A percentile compares a stretch with the other conserved stretches of the same genome.
These are phyloP conservation scores for Aspergillus sp. DNA, from an alignment of 2,329 filamentous ascomycete species.

Conservation along the genomic window DNA sequence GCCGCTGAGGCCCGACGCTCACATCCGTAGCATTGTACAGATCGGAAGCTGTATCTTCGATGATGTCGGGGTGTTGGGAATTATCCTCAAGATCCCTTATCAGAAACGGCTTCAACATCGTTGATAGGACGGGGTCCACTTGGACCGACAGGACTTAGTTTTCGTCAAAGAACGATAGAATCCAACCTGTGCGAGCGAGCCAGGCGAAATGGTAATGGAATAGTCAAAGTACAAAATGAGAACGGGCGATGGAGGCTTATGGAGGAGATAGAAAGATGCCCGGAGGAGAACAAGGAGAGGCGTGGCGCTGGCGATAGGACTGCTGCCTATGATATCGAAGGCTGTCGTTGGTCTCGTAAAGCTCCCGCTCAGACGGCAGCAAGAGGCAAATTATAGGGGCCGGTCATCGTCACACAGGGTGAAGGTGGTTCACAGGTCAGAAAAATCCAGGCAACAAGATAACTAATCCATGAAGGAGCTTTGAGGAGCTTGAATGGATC, in stretches of 20 bases:
- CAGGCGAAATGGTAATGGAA: background rate
- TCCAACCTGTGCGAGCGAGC: background rate
- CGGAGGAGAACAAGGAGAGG: background rate
- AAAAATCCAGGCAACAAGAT: constrained; percentile 16
- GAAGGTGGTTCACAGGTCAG: background rate
- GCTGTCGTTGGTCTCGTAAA: constrained; percentile 8
- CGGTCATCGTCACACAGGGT: constrained; percentile 4
- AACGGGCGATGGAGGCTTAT: background rate
- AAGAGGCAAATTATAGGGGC: constrained; percentile 6
- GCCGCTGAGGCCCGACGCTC: constrained; percentile 1
- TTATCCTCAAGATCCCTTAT: constrained; percentile 37
- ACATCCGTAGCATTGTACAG: constrained; percentile 2
- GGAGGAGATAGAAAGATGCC: background rate
- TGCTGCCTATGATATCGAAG: constrained; percentile 16
- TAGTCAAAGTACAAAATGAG: background rate
- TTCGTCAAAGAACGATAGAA: background rate
- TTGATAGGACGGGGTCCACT: constrained; percentile 15
- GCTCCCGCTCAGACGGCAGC: constrained; percentile 10
- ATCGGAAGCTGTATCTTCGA: constrained; percentile 15
- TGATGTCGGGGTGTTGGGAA: constrained; percentile 16
- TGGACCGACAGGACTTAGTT: background rate
- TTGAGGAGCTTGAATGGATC: constrained; percentile 1
- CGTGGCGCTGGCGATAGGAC: constrained; percentile 10
- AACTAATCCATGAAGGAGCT: background rate
- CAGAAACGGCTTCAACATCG: constrained; percentile 43